phyloP scores from a whole-genome alignment of 495 filamentous ascomycete species.

The Talaromyces wortmannii region DNA sequence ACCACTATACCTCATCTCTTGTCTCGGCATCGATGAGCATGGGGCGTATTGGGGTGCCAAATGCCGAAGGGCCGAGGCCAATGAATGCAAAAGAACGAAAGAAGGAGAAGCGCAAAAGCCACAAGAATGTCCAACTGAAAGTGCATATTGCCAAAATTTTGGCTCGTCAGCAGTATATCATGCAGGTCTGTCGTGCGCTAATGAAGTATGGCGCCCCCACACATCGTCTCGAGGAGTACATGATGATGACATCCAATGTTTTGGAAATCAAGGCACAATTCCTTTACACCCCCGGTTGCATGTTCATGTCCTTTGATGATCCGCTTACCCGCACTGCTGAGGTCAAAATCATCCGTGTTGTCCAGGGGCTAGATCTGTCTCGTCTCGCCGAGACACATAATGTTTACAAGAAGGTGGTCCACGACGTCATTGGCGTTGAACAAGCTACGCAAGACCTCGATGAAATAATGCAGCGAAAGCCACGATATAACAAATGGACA shows the following conservation, averaged over 20 bases:
- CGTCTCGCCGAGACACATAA: constrained; percentile 75
- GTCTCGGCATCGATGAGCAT: constrained; percentile 8
- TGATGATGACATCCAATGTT: constrained; percentile 80
- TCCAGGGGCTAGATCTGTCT: constrained; percentile 73
- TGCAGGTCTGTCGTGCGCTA: constrained; percentile 74
- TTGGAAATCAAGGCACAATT: constrained; percentile 85
- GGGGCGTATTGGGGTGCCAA: constrained; percentile 17
- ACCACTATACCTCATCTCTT: constrained; percentile 21
- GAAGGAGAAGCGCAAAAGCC: constrained; percentile 12
- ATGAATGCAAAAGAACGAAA: constrained; percentile 18
- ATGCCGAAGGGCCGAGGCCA: constrained; percentile 20
- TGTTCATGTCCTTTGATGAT: constrained; percentile 93
- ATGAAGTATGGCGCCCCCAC: constrained; percentile 77
- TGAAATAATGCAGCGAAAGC: constrained; percentile 55
- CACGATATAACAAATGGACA: constrained; percentile 58
- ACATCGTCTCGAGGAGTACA: constrained; percentile 71
- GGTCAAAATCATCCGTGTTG: constrained; percentile 72
- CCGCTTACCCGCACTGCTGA: constrained; percentile 79
- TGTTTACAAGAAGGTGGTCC: constrained; percentile 86
- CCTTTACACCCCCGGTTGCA: constrained; percentile 82
- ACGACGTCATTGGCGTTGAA: constrained; percentile 76
- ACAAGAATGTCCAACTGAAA: constrained; percentile 16
- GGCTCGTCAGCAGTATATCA: constrained; percentile 72
- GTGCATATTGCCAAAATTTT: constrained; percentile 79
- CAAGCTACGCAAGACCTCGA: constrained; percentile 68